Evolutionary conservation across 352 stramenopile genomes (phyloP).

Genomic region (Phytophthora tubulina): DNA sequence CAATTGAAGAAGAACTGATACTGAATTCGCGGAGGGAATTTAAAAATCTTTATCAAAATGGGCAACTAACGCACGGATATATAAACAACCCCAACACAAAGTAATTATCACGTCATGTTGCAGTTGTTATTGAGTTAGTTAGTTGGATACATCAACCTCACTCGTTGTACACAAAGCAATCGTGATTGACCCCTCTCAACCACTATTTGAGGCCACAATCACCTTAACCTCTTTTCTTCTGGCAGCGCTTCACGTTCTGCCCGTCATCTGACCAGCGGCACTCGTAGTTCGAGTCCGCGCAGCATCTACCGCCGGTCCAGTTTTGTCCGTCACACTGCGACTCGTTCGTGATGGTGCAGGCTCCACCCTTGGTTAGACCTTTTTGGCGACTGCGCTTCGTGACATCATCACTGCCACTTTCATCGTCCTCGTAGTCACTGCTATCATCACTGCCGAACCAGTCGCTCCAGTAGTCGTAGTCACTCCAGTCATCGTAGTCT

Average conservation of each 20-base stretch:
- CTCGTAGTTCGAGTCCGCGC: not conserved
- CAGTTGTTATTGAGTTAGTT: no score
- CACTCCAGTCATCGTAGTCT: not conserved
- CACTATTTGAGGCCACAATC: no score
- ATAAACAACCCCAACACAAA: no score
- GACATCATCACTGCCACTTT: not conserved
- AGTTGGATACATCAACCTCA: no score
- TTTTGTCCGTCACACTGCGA: conserved; percentile 12
- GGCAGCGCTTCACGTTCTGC: conserved; percentile 22
- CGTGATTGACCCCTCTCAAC: no score
- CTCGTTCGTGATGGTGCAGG: conserved; percentile 17
- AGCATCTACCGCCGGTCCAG: not conserved
- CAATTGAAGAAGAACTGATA: no score
- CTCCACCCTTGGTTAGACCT: not conserved
- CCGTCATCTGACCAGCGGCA: conserved; percentile 6
- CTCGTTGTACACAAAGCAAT: no score
- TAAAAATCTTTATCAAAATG: no score
- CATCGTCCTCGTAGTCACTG: not conserved
- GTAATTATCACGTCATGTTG: no score
- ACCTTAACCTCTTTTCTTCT: conserved; percentile 8
- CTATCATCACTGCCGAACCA: conserved; percentile 4
- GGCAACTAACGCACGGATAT: no score
- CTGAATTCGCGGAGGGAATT: no score
- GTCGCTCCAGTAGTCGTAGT: not conserved
- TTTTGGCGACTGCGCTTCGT: conserved; percentile 3